Evolutionary conservation across 2,329 filamentous ascomycete genomes (phyloP).

Genomic region (Reticulascus tulasneorum): DNA sequence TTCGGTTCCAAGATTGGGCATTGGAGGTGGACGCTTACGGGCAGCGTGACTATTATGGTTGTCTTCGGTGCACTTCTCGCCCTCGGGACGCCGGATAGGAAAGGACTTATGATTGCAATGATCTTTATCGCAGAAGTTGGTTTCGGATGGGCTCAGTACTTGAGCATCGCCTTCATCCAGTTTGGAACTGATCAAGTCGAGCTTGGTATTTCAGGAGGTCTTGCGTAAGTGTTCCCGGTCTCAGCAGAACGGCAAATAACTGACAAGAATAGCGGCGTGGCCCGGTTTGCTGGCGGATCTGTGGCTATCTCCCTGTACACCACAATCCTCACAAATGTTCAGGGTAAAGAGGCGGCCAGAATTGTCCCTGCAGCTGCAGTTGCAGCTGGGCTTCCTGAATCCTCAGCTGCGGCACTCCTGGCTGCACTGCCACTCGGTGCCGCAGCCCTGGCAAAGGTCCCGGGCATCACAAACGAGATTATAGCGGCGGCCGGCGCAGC

Average conservation of each 20-base stretch:
- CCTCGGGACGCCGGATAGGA: constrained; percentile 36
- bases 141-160: constrained; percentile 43
- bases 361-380: constrained; percentile 30
- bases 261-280: too few species aligned
- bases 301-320: constrained; percentile 37
- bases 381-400: constrained; percentile 27
- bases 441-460: constrained; percentile 18
- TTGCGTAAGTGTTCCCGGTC: constrained; percentile 25
- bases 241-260: too few species aligned
- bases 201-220: constrained; percentile 39
- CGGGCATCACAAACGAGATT: constrained; percentile 21
- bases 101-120: constrained; percentile 42
- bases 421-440: constrained; percentile 21
- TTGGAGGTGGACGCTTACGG: constrained; percentile 44
- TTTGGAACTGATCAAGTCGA: constrained; percentile 46
- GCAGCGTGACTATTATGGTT: constrained; percentile 40
- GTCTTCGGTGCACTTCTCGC: constrained; percentile 41
- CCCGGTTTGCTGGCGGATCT: constrained; percentile 37
- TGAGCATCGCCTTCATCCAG: constrained; percentile 44
- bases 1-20: constrained; percentile 38
- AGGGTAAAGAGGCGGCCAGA: constrained; percentile 22
- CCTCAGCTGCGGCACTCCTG: constrained; percentile 24
- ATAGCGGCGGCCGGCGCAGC: constrained; percentile 22
- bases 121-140: constrained; percentile 39
- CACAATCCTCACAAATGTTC: constrained; percentile 35